phyloP scores from a whole-genome alignment of 805 yeast genomes.

The Candida boidinii region DNA sequence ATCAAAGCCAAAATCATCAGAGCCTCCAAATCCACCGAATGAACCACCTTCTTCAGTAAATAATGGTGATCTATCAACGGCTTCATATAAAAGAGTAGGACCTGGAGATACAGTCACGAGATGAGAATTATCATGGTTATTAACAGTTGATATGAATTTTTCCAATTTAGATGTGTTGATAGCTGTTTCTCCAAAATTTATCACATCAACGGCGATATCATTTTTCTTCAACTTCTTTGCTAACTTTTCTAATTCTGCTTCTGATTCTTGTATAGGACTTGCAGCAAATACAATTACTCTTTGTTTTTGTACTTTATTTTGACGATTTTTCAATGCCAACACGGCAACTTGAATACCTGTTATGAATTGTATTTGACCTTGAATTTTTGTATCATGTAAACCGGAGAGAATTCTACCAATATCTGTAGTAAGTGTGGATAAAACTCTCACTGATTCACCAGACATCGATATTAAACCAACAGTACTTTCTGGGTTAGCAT shows the following conservation, averaged over 20 bases:
- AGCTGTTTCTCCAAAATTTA: slow-evolving; percentile 86
- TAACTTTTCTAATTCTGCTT: slow-evolving; percentile 66
- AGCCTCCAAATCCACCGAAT: slow-evolving; percentile 29
- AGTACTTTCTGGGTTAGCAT: slow-evolving; percentile 87
- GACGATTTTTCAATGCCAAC: slow-evolving; percentile 91
- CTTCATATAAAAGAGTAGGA: slow-evolving; percentile 75
- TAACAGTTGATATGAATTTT: slow-evolving; percentile 65
- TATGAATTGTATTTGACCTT: slow-evolving; percentile 58
- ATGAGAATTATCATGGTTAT: slow-evolving; percentile 71
- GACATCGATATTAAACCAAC: slow-evolving; percentile 88
- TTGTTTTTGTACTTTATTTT: slow-evolving; percentile 86
- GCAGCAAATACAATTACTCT: slow-evolving; percentile 88
- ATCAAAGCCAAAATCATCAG: slow-evolving; percentile 53
- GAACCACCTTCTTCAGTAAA: slow-evolving; percentile 55
- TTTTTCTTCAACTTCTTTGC: slow-evolving; percentile 93
- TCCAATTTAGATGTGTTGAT: slow-evolving; percentile 72
- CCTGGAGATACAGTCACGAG: slow-evolving; percentile 85
- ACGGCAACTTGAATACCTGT: slow-evolving; percentile 91
- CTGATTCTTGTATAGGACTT: slow-evolving; percentile 65
- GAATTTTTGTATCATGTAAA: slow-evolving; percentile 66
- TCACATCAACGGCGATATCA: slow-evolving; percentile 78
- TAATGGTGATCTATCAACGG: slow-evolving; percentile 67
- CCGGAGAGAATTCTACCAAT: slow-evolving; percentile 82
- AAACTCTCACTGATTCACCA: slow-evolving; percentile 79
- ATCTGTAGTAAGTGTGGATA: slow-evolving; percentile 80